These are phyloP conservation scores for Dittrichia graveolens DNA, from an alignment of 129 eudicot species.

Conservation along the genomic window DNA sequence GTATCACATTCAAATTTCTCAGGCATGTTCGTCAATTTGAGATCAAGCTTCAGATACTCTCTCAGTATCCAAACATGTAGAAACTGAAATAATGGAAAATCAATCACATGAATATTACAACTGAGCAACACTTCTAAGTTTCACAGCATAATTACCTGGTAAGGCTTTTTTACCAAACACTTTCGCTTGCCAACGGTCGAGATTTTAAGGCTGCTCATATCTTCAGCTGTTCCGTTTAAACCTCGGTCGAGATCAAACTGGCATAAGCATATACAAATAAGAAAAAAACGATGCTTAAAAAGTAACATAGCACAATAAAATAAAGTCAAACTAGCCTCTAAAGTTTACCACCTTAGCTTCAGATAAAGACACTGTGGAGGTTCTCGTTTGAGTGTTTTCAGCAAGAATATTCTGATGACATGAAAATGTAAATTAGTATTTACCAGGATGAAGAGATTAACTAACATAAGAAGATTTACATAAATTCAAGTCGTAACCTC, in stretches of 20 bases:
- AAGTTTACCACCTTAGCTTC: not conserved
- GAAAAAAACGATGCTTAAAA: not conserved
- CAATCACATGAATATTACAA: not conserved
- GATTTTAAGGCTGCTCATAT: not conserved
- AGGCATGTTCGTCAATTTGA: constrained; percentile 30
- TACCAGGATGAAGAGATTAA: not conserved
- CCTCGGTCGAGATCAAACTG: constrained; percentile 14
- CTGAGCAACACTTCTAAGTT: too few relatives aligned
- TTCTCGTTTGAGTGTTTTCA: not conserved
- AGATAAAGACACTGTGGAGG: too few relatives aligned
- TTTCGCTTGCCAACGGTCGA: not conserved
- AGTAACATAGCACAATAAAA: not conserved
- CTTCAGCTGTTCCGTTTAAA: constrained; percentile 4
- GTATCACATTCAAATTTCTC: constrained; percentile 43
- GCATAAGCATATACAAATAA: not conserved
- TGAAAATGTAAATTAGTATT: not conserved
- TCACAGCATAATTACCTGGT: constrained; percentile 31
- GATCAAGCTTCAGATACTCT: constrained; percentile 52
- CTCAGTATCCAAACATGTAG: constrained; percentile 62
- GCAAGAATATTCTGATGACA: constrained; percentile 41
- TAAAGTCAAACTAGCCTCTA: not conserved
- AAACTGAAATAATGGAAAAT: constrained; percentile 42
- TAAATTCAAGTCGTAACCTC: constrained; percentile 39
- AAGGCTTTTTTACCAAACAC: constrained; percentile 31
- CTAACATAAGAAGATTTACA: not conserved